Conservation (phyloP, 2,329 filamentous ascomycete genomes). For the Calonectria multiphialidica region DNA sequence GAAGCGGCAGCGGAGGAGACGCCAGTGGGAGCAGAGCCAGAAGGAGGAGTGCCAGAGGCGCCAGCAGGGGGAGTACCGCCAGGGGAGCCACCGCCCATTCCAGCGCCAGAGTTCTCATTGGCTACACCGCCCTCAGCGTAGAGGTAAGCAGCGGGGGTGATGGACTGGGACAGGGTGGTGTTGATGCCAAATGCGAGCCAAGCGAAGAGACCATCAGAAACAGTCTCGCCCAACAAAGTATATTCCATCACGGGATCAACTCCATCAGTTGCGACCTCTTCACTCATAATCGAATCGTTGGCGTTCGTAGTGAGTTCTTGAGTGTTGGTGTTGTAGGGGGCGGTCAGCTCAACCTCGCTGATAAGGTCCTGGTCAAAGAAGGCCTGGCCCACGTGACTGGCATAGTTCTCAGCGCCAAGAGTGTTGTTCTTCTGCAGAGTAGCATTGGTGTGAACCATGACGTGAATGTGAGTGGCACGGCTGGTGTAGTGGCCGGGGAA, state of each 20-base stretch:
- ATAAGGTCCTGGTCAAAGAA: constrained; percentile 73
- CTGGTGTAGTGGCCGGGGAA: constrained; percentile 60
- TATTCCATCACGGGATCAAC: constrained; percentile 72
- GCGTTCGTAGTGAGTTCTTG: constrained; percentile 63
- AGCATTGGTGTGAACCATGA: constrained; percentile 53
- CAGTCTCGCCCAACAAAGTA: constrained; percentile 64
- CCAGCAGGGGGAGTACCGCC: constrained; percentile 22
- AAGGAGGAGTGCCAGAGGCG: neutral
- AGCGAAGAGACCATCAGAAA: constrained; percentile 64
- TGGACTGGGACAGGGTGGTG: constrained; percentile 35
- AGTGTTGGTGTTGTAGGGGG: constrained; percentile 62
- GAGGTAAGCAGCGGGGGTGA: constrained; percentile 33
- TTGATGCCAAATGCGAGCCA: constrained; percentile 69
- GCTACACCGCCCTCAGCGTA: constrained; percentile 39
- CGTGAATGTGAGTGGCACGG: constrained; percentile 62
- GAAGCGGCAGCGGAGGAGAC: neutral
- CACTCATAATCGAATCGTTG: constrained; percentile 61
- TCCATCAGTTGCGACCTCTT: constrained; percentile 58
- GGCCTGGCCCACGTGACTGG: constrained; percentile 73
- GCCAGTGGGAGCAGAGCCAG: neutral
- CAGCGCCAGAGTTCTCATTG: constrained; percentile 32
- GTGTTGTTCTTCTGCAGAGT: constrained; percentile 49
- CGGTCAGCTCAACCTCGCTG: constrained; percentile 58
- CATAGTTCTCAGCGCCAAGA: constrained; percentile 50
- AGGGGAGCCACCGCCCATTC: constrained; percentile 11